phyloP scores from a whole-genome alignment of 75 land plant species.

The Pinus albicaulis region DNA sequence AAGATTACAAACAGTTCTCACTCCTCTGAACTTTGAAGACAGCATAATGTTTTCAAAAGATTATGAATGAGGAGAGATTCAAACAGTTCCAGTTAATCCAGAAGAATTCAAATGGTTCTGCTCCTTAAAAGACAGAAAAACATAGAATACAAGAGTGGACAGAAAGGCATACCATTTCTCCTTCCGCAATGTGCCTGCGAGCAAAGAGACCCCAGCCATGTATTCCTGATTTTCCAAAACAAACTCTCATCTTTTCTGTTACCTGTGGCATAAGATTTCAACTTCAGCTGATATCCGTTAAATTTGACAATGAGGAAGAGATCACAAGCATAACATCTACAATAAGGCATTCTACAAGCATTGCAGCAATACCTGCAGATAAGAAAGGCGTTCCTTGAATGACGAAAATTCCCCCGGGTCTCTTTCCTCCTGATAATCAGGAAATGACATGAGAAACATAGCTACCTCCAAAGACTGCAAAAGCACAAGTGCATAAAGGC shows the following conservation, averaged over 20 bases:
- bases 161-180: slow-evolving; percentile 78
- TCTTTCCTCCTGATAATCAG: slow-evolving; percentile 27
- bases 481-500: neutral
- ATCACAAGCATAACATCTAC: neutral
- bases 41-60: neutral
- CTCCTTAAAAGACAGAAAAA: neutral
- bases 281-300: neutral
- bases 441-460: neutral
- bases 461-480: neutral
- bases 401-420: slow-evolving; percentile 33
- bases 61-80: neutral
- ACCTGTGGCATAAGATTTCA: slow-evolving; percentile 33
- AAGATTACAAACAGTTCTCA: no score
- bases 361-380: slow-evolving; percentile 8
- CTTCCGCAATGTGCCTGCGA: slow-evolving; percentile 80
- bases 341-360: neutral
- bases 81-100: neutral
- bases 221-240: slow-evolving; percentile 91
- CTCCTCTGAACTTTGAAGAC: no score
- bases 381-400: slow-evolving; percentile 53
- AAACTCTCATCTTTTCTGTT: slow-evolving; percentile 76
- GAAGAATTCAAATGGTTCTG: neutral
- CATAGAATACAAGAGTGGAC: neutral
- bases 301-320: neutral
- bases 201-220: slow-evolving; percentile 99